Conservation (phyloP, 2,329 filamentous ascomycete species). For the Penicillium sp. region DNA sequence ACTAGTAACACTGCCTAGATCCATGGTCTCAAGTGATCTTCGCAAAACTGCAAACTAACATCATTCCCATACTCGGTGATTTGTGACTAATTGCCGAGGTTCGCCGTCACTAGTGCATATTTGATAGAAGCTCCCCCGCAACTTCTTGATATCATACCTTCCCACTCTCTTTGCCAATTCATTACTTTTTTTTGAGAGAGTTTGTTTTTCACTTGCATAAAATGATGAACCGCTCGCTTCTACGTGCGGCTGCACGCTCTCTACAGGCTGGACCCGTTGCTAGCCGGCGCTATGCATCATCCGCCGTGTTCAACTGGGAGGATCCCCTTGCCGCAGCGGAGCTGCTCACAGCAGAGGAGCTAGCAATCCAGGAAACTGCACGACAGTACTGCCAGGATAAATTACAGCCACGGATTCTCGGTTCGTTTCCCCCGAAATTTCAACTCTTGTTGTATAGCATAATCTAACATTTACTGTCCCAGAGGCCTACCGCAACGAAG, state of each 20-base stretch:
- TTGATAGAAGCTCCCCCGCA: conserved; percentile 26
- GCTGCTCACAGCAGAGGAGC: conserved; percentile 84
- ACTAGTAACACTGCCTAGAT: not conserved
- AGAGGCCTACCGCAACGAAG: conserved; percentile 85
- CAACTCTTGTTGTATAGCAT: not conserved
- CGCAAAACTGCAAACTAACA: not conserved
- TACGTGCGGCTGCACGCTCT: conserved; percentile 34
- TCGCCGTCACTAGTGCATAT: conserved; percentile 23
- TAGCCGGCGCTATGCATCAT: conserved; percentile 31
- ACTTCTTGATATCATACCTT: conserved; percentile 6
- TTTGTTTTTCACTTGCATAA: not conserved
- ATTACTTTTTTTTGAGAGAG: not conserved
- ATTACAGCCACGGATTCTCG: conserved; percentile 79
- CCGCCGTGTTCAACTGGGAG: conserved; percentile 76
- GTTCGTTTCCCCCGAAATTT: conserved; percentile 53
- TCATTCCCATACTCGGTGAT: conserved; percentile 16
- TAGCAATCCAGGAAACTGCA: conserved; percentile 85
- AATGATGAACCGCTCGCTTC: conserved; percentile 35
- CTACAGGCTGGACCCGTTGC: conserved; percentile 22
- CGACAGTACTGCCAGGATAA: conserved; percentile 92
- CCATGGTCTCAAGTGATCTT: not conserved
- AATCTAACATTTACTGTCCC: not conserved
- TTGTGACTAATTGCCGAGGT: conserved; percentile 30
- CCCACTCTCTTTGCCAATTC: not conserved
- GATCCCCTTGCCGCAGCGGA: conserved; percentile 77